Percentiles rank a stretch among this genome's conserved stretches.
These are phyloP conservation scores for Trebouxia gelatinosa DNA, from an alignment of 163 green algal species.

Conservation along the genomic window DNA sequence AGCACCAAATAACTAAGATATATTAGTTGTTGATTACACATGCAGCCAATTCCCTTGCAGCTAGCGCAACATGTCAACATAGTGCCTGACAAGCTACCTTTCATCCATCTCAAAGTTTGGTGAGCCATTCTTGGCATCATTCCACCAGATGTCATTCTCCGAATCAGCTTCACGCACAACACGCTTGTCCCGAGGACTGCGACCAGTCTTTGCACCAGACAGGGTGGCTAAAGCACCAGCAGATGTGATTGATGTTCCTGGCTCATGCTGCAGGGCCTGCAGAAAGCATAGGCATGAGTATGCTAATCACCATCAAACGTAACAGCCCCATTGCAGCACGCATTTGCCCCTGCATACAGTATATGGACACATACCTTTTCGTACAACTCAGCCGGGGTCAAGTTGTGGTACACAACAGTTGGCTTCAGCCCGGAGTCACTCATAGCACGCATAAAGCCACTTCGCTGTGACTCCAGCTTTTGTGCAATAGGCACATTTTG, in stretches of 20 bases:
- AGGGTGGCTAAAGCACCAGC: conserved; percentile 77
- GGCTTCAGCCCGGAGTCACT: conserved; percentile 71
- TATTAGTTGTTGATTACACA: no score
- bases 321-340: no score
- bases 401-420: conserved; percentile 78
- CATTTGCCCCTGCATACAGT: no score
- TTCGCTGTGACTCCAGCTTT: conserved; percentile 37
- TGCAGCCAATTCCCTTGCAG: no score
- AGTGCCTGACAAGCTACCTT: conserved; percentile 31
- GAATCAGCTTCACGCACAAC: conserved; percentile 80
- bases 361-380: conserved; percentile 64
- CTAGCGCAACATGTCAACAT: no score
- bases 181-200: conserved; percentile 87
- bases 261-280: conserved; percentile 76
- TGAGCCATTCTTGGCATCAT: conserved; percentile 21
- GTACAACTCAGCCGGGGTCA: conserved; percentile 71
- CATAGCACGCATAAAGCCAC: conserved; percentile 47
- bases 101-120: conserved; percentile 90
- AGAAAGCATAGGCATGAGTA: not conserved
- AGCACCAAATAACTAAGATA: no score
- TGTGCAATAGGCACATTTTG: conserved; percentile 22
- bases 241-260: conserved; percentile 71
- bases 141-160: conserved; percentile 88
- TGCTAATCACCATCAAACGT: no score
- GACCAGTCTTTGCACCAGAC: conserved; percentile 85